Base-by-base conservation (phyloP, 345 rosid species). In the Arabis hirsuta region DNA sequence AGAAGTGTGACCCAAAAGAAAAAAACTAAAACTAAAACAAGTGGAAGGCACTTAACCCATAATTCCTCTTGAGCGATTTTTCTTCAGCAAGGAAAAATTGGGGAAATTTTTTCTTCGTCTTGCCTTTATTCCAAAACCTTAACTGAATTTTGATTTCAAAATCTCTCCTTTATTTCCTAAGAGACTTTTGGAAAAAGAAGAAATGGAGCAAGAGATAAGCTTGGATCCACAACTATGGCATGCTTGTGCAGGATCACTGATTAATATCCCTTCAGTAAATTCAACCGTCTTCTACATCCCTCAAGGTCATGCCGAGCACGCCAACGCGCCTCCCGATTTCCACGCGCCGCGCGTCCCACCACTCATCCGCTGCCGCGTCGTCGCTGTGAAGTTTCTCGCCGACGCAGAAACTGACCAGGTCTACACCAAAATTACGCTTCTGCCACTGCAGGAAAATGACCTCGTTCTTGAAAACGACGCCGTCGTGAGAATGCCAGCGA, bases 151-250 rank as follows among this genome's bases (percentile, higher is more conserved):
- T 54, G 63, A 32, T n/a, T 29, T 22, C 60, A 10, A 16, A 59
- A 4, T 9, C 5, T 13, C 4, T 29, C 4, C 39, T 62, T 12
- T 59, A 12, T 42, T 4, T 55, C 19, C 6, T 27, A 27, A 27
- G 29, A 27, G 29, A 4, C 29, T 27, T 4, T 27, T 3, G 29
- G 29, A 27, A 27, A 27, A 27, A 27, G 29, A 43, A 42, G 26
- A 24, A 60, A 71, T 60, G 84, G 92, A 87, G 67, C 46, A 63
- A 60, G 89, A 81, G 73, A 82, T 74, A 73, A 76, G 84, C 80
- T 82, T 94, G 76, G 96, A 89, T 89, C 87, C 96, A 44, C 97
- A 88, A 65, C 82, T 94, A 66, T 94, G 98, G 98, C 97, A 87
- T 70, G 98, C 96, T 13, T 94, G 96, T 73, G 97, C 98, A 19